Conservation (phyloP, 805 yeast species). For the Candida nanaspora region DNA sequence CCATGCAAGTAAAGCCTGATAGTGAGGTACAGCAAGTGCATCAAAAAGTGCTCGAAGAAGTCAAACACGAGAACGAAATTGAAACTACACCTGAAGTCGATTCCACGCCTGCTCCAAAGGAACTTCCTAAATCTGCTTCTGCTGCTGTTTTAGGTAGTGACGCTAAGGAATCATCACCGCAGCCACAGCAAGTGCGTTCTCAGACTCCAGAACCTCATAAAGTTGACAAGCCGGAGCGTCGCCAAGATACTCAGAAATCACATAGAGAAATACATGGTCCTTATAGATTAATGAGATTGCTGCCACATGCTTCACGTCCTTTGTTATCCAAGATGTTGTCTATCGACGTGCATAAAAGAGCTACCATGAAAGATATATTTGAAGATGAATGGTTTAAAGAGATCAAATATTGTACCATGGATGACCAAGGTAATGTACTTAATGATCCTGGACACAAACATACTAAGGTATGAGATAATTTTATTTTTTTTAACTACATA, state of each 20-base stretch:
- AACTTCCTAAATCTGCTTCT: neutral
- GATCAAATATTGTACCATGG: slow-evolving; percentile 55
- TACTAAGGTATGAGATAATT: slow-evolving; percentile 25
- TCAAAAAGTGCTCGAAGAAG: too few species aligned
- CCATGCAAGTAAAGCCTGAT: too few species aligned
- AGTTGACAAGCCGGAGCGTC: slow-evolving; percentile 26
- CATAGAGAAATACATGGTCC: slow-evolving; percentile 72
- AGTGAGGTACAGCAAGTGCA: too few species aligned
- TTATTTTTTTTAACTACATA: neutral
- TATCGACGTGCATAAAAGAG: slow-evolving; percentile 54
- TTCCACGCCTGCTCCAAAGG: too few species aligned
- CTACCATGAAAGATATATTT: slow-evolving; percentile 58
- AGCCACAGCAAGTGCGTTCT: too few species aligned
- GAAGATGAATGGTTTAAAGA: slow-evolving; percentile 65
- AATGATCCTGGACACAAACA: slow-evolving; percentile 45
- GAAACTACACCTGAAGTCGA: too few species aligned
- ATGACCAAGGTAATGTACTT: slow-evolving; percentile 30
- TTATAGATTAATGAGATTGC: slow-evolving; percentile 68
- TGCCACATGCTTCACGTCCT: slow-evolving; percentile 82
- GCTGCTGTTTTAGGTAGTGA: neutral
- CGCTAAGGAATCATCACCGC: neutral
- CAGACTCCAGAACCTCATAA: neutral
- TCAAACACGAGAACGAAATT: too few species aligned
- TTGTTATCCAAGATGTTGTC: slow-evolving; percentile 58
- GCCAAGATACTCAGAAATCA: slow-evolving; percentile 29